Evolutionary conservation across 2,329 filamentous ascomycete genomes (phyloP).

Genomic region (Aureobasidium leucospermi): DNA sequence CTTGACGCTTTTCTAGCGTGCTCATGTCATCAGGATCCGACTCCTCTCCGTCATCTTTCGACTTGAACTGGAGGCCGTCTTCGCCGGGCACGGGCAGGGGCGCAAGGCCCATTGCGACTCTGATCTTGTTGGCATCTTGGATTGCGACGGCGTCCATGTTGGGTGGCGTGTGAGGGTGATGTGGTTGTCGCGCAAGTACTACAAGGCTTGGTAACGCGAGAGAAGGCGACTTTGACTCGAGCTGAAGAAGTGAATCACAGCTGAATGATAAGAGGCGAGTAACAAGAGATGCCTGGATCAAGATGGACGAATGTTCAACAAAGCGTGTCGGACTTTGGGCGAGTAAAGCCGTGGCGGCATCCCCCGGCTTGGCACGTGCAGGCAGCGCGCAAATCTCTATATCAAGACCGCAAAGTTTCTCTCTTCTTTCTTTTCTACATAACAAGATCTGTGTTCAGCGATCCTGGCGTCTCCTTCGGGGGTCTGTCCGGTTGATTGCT

Average conservation of each 20-base stretch:
- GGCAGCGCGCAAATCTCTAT: constrained; percentile 2
- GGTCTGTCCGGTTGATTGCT: constrained; percentile 67
- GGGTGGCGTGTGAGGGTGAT: constrained; percentile 21
- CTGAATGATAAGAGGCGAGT: not conserved
- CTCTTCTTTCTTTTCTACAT: constrained; percentile 37
- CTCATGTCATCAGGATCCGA: constrained; percentile 65
- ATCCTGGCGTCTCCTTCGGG: constrained; percentile 53
- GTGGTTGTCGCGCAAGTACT: not conserved
- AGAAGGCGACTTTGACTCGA: not conserved
- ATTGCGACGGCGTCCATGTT: constrained; percentile 54
- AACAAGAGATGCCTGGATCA: not conserved
- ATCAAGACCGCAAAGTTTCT: constrained; percentile 14
- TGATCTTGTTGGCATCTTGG: constrained; percentile 89
- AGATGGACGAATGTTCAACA: not conserved
- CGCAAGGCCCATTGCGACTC: constrained; percentile 80
- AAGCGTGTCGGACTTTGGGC: constrained; percentile 4
- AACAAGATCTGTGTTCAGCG: constrained; percentile 76
- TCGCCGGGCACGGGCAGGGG: constrained; percentile 76
- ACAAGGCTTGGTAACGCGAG: not conserved
- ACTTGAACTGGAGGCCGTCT: constrained; percentile 47
- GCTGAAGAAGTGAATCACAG: not conserved
- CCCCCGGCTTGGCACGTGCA: not conserved
- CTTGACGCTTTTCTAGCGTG: constrained; percentile 75
- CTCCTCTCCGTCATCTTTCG: constrained; percentile 40
- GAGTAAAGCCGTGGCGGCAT: not conserved